These are phyloP conservation scores for Camellia granthamiana DNA, from an alignment of 148 eudicot species.

Conservation along the genomic window DNA sequence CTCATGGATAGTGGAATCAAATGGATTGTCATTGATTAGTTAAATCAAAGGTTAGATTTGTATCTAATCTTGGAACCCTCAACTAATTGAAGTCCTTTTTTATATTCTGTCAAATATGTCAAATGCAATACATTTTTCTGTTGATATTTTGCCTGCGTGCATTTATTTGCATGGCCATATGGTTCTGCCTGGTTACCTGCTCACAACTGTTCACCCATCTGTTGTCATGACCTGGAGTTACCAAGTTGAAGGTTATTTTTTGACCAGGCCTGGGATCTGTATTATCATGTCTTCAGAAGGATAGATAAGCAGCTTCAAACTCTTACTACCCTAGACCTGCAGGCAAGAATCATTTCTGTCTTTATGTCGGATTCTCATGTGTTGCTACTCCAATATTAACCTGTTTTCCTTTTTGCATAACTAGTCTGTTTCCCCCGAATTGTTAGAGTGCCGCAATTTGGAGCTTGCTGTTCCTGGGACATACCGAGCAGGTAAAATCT, in stretches of 20 bases:
- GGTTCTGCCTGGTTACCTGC: not conserved
- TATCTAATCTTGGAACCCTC: too few species aligned
- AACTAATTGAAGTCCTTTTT: too few species aligned
- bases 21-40: too few species aligned
- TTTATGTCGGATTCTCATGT: conserved; percentile 5
- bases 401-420: conserved; percentile 17
- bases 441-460: conserved; percentile 76
- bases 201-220: too few species aligned
- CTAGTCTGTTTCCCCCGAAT: conserved; percentile 94
- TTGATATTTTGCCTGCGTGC: not conserved
- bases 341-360: conserved; percentile 44
- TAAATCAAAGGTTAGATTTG: too few species aligned
- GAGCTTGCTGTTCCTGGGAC: conserved; percentile 99
- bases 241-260: conserved; percentile 6
- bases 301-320: conserved; percentile 92
- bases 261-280: conserved; percentile 97
- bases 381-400: not conserved
- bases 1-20: too few species aligned
- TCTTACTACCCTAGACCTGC: conserved; percentile 84
- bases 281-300: conserved; percentile 90
- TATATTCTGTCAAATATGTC: not conserved
- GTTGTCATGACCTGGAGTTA: too few species aligned
- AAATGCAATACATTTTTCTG: conserved; percentile 2
- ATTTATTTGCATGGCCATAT: conserved; percentile 1
- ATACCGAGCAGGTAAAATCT: conserved; percentile 73